Percentiles rank a stretch among this genome's conserved stretches.
Conservation (phyloP, 2,329 filamentous ascomycete species). For the Nemania diffusa region DNA sequence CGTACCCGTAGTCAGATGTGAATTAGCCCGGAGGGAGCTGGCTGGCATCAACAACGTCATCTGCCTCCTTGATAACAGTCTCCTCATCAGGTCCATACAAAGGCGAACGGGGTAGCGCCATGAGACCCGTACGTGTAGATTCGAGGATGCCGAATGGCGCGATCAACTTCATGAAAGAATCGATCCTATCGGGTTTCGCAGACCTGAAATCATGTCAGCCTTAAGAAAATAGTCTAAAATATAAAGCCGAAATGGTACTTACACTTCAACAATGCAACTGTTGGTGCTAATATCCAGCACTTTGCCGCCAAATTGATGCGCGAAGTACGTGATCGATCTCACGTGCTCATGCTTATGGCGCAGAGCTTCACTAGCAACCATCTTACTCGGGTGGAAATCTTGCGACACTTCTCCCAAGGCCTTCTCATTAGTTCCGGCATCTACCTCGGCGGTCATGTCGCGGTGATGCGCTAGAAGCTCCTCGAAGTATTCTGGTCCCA, state of each 20-base stretch:
- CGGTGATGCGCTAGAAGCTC: constrained; percentile 95
- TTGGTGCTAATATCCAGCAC: constrained; percentile 97
- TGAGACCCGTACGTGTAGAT: constrained; percentile 93
- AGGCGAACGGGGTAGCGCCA: constrained; percentile 94
- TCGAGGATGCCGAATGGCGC: constrained; percentile 95
- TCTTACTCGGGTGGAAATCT: constrained; percentile 90
- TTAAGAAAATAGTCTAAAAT: constrained; percentile 5
- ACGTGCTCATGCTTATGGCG: constrained; percentile 98
- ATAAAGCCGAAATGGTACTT: constrained; percentile 55
- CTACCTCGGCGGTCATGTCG: constrained; percentile 74
- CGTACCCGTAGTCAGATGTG: constrained; percentile 7
- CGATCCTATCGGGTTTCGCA: constrained; percentile 91
- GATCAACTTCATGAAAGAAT: constrained; percentile 97
- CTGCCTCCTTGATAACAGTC: constrained; percentile 80
- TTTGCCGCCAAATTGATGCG: constrained; percentile 98
- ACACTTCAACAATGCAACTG: constrained; percentile 98
- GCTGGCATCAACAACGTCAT: constrained; percentile 94
- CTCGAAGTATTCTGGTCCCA: constrained; percentile 98
- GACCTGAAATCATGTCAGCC: constrained; percentile 65
- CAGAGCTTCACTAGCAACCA: constrained; percentile 87
- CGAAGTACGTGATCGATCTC: constrained; percentile 93
- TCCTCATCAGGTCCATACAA: constrained; percentile 77
- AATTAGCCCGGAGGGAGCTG: constrained; percentile 87
- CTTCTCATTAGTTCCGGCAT: constrained; percentile 55
- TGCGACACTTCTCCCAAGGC: constrained; percentile 60